Evolutionary conservation across 257 asterid species (phyloP).

Genomic region (Solanum lignicaule): DNA sequence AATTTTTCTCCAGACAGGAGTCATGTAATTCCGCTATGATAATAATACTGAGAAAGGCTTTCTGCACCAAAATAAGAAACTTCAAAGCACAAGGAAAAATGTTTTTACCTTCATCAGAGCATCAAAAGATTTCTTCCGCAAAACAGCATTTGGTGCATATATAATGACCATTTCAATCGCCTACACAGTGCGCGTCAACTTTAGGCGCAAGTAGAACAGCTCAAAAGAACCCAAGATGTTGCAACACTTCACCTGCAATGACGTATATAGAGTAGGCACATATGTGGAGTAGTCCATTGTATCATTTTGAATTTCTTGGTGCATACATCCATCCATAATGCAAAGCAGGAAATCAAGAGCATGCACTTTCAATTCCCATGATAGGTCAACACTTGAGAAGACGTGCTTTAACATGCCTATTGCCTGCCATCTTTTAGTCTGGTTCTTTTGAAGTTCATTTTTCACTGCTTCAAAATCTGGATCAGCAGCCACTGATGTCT

Average conservation of each 20-base stretch:
- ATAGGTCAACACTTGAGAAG: constrained; percentile 30
- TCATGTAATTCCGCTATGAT: neutral
- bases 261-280: constrained; percentile 40
- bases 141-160: constrained; percentile 52
- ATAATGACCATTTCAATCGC: constrained; percentile 66
- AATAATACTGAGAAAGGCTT: neutral
- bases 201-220: neutral
- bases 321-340: constrained; percentile 41
- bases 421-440: constrained; percentile 74
- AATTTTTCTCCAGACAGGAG: neutral
- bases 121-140: constrained; percentile 57
- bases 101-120: constrained; percentile 49
- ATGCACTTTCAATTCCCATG: constrained; percentile 56
- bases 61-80: neutral
- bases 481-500: constrained; percentile 52
- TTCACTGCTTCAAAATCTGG: constrained; percentile 42
- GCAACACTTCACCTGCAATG: constrained; percentile 51
- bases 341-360: constrained; percentile 51
- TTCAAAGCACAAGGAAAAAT: constrained; percentile 6
- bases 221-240: constrained; percentile 6
- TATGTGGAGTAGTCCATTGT: constrained; percentile 30
- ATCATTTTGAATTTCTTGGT: constrained; percentile 19
- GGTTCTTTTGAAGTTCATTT: constrained; percentile 51
- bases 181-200: constrained; percentile 22
- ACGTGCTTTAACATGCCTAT: constrained; percentile 56